Base-by-base conservation (phyloP, 2,329 filamentous ascomycete genomes). In the Penicillium sp. region DNA sequence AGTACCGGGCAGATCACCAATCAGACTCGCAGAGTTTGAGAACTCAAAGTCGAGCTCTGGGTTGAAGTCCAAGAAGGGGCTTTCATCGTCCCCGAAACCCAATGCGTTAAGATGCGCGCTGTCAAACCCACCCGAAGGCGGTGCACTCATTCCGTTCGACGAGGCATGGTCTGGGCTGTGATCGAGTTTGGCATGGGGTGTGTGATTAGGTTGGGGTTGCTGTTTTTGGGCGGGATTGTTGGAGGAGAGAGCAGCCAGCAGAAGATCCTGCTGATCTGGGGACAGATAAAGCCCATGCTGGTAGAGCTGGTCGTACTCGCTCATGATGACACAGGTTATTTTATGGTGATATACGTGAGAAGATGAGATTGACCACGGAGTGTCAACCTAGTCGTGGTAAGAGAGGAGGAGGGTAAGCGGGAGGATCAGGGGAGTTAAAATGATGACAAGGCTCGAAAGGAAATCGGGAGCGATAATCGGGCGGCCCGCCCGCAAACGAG, bases 1-100 rank as follows among this genome's bases (percentile, higher is more conserved):
- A 31, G 62, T 63, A 10, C 64, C 87, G 0, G 90, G 89, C 22
- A 94, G 78, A 59, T 91, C 89, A 31, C 90, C 91, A 70, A 94
- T 93, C 85, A 95, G 86, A 63, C 86, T 83, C 57, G 84, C 82
- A 39, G 87, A 83, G 17, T 81, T 82, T 57, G 81, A 81, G 60
- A 86, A 76, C 59, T 92, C 88, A 64, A 93, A 93, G 60, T 93
- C 91, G 59, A 92, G 87, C 49, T 90, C 88, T 65, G 90, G 88
- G 66, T 90, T 88, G 69, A 92, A 95, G 72, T 96, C 92, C 59
- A 96, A 82, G 71, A 88, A 93, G 0, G 93, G 92, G 64, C 90
- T 95, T 51, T 92, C 90, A 35, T 92, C 86, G 12, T 75, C 69
- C 11, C 73, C 73, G 58, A 86, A 84, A 63, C 80, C 83, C 57